Evolutionary conservation across 1,284 basidiomycete species (phyloP), one percentile per base, ranked within the genome.

Genomic region (Puccinia coronata): DNA sequence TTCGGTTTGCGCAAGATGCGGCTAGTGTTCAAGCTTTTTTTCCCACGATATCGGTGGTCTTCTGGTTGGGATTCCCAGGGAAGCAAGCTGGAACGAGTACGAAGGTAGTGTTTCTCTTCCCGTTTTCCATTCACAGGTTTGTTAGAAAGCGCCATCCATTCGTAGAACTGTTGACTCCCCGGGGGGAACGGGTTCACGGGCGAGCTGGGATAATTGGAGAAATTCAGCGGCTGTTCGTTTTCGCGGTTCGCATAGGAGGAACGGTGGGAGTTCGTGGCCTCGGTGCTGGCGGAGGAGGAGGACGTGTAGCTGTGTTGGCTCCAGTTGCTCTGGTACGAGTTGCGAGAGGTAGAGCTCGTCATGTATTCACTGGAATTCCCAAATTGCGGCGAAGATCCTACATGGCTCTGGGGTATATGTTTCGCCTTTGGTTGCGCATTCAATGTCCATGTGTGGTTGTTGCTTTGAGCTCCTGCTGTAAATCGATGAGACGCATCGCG

Each of bases 371-470:
- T 69, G 12, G 67, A 69, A 31, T 28, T 2, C n/a, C n/a, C 28
- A 18, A n/a, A 34, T 49, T 69, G 41, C 25, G 67, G 67, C 23
- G 47, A 49, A 47, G n/a, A 43, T 2, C 41, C 41, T 34, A 43
- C 4, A 25, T 25, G 67, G 47, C 41, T 34, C n/a, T 28, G 41
- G 34, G 41, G 23, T n/a, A 39, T 67, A 1, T 36, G 12, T 25
- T 34, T 41, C 8, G 80, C 82, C 9, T n/a, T n/a, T n/a, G n/a
- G n/a, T n/a, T 83, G 83, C 23, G 82, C 63, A 20, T 83, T 77
- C 31, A 84, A 83, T 8, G 83, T 83, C 77, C 84, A 83, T 23
- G 83, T n/a, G n/a, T n/a, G n/a, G n/a, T n/a, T 82, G 39, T 83
- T 83, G 53, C 83, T 80, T 69, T 84, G 85, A 28, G 84, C 59